Base-by-base conservation (phyloP, 2,329 filamentous ascomycete species). In the Beauveria brongniartii region DNA sequence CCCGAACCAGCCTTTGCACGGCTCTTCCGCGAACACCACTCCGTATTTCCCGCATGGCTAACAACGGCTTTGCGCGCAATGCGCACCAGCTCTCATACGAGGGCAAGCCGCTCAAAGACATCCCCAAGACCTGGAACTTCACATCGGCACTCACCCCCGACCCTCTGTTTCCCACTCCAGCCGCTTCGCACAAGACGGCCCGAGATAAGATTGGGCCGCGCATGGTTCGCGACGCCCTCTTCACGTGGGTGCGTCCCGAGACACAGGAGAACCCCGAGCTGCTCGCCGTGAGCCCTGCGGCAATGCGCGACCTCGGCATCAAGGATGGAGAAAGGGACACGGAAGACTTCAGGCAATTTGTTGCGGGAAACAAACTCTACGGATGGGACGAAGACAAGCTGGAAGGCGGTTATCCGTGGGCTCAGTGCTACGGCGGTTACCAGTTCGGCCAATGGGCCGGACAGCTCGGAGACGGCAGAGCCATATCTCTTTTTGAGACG, bases 361-460 rank as follows among this genome's bases (percentile, higher is more conserved):
- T 95, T 7, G 85, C 90, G 0, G 94, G 94, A 3, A 96, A 94
- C 71, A 87, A 85, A 69, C 82, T 97, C 16, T 84, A 89, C 61
- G 93, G 92, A 55, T 90, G 89, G 84, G 83, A 91, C 65, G 83
- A 88, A 62, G 81, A 85, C 62, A 80, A 79, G 65, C 71, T 77
- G 26, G 77, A 85, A 62, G 88, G 89, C 22, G 86, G 94, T 48
- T 99, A 99, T 72, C 93, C 94, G 0, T 99, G 94, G 94, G 92
- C 94, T 37, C 94, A 99, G 75, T 97, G 94, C 76, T 99, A 99
- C 72, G 94, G 94, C 61, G 93, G 93, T 61, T 85, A 82, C 69
- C 81, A 86, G 70, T 86, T 87, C 71, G 94, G 94, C 6, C 86
- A 89, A 66, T 99, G 93, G 93, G 94, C 94, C 3, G 92, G 94